Percentiles rank a stretch among this genome's conserved stretches.
phyloP scores from a whole-genome alignment of 2,329 filamentous ascomycete genomes.

The Akanthomyces muscarius region DNA sequence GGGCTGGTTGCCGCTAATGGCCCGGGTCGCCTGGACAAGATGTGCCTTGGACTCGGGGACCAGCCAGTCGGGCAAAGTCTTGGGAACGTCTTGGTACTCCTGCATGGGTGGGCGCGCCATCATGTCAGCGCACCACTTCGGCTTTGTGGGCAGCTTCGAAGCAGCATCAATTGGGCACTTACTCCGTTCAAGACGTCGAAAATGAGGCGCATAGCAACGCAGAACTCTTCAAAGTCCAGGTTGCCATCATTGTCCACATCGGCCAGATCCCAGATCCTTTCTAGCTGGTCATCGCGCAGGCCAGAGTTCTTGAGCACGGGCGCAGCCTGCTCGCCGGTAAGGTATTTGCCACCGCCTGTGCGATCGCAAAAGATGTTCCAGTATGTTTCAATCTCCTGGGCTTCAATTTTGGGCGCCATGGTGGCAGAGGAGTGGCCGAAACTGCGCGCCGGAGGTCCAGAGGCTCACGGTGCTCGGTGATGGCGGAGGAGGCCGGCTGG shows the following conservation, averaged over 20 bases:
- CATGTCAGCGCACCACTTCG: conserved; percentile 15
- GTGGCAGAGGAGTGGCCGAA: conserved; percentile 23
- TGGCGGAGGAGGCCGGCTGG: conserved; percentile 2
- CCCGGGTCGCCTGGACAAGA: conserved; percentile 77
- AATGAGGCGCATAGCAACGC: conserved; percentile 95
- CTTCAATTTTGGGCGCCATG: conserved; percentile 60
- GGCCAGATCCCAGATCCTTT: conserved; percentile 93
- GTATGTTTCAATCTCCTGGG: conserved; percentile 60
- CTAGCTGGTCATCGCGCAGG: conserved; percentile 71
- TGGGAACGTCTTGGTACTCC: conserved; percentile 89
- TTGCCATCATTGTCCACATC: conserved; percentile 97
- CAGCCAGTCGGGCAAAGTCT: conserved; percentile 86
- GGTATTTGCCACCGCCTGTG: conserved; percentile 56
- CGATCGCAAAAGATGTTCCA: conserved; percentile 61
- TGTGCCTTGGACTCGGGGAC: conserved; percentile 93
- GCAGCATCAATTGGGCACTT: conserved; percentile 32
- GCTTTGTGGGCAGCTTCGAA: too few species aligned
- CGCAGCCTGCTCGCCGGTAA: conserved; percentile 59
- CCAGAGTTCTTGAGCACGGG: conserved; percentile 62
- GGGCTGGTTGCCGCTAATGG: conserved; percentile 72
- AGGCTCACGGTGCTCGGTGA: conserved; percentile 1
- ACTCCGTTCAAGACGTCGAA: conserved; percentile 97
- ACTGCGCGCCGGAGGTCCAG: neutral
- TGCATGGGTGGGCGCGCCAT: conserved; percentile 32
- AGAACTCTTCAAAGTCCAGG: conserved; percentile 98